phyloP scores from a whole-genome alignment of 192 early-diverging fungal genomes.

The Podila epigama region DNA sequence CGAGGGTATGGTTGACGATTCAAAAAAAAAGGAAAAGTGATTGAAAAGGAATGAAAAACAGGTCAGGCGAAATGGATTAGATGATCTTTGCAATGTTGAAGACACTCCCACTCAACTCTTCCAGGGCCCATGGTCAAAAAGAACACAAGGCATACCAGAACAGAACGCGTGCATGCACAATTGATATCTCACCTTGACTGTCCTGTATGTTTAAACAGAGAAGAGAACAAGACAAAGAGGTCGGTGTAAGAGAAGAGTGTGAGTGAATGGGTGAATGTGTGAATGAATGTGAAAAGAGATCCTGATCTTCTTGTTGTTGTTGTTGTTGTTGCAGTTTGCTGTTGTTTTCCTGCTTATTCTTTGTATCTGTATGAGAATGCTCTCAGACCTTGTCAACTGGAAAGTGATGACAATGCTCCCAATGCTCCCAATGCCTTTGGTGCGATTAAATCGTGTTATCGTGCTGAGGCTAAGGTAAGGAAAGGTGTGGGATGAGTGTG shows the following conservation, averaged over 20 bases:
- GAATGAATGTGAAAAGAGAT: neutral
- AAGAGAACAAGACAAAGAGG: too few relatives aligned
- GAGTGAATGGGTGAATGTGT: neutral
- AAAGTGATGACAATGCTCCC: neutral
- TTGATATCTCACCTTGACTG: neutral
- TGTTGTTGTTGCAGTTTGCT: neutral
- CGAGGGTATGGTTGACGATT: too few relatives aligned
- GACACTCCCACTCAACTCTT: too few relatives aligned
- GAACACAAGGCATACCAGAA: too few relatives aligned
- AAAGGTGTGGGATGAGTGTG: neutral
- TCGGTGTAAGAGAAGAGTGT: too few relatives aligned
- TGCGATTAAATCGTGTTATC: neutral
- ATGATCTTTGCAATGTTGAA: neutral
- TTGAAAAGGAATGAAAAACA: neutral
- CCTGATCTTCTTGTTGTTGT: neutral
- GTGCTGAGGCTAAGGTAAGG: neutral
- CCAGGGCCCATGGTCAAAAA: too few relatives aligned
- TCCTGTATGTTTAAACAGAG: neutral
- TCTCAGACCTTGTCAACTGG: too few relatives aligned
- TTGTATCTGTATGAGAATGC: too few relatives aligned
- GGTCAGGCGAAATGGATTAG: neutral
- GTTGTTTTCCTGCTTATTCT: neutral
- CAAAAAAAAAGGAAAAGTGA: neutral
- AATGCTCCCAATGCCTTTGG: constrained; percentile 1
- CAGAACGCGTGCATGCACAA: neutral